Evolutionary conservation across 768 basidiomycete species (phyloP).

Genomic region (Lactarius sp.): DNA sequence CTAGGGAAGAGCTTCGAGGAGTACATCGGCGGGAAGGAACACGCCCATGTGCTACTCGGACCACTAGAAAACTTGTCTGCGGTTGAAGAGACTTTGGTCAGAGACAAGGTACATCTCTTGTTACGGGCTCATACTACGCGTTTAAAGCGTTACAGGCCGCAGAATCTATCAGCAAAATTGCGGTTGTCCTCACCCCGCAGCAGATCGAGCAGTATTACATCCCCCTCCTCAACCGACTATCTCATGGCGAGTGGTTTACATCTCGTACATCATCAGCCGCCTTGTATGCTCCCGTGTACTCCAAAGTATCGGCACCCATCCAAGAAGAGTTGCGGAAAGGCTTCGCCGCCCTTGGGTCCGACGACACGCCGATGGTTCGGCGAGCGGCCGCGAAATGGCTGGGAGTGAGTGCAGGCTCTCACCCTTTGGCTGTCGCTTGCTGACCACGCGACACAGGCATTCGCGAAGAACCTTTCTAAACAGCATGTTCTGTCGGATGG

Average conservation of each 20-base stretch:
- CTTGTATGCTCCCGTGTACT: slow-evolving; percentile 86
- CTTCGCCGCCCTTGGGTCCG: slow-evolving; percentile 75
- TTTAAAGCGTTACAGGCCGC: slow-evolving; percentile 59
- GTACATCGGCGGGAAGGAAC: slow-evolving; percentile 85
- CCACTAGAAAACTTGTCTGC: slow-evolving; percentile 94
- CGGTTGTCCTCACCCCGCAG: slow-evolving; percentile 63
- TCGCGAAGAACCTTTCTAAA: slow-evolving; percentile 74
- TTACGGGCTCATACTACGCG: slow-evolving; percentile 13
- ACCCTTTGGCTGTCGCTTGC: not conserved
- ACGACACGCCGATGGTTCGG: slow-evolving; percentile 99
- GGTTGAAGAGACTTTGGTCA: slow-evolving; percentile 95
- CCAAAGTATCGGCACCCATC: slow-evolving; percentile 61
- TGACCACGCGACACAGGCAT: slow-evolving; percentile 45
- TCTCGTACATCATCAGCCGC: slow-evolving; percentile 94
- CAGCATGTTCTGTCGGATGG: slow-evolving; percentile 81
- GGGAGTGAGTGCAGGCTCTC: slow-evolving; percentile 56
- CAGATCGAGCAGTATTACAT: slow-evolving; percentile 90
- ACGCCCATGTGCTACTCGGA: slow-evolving; percentile 83
- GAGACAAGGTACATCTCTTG: slow-evolving; percentile 77
- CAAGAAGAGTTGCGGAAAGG: slow-evolving; percentile 88
- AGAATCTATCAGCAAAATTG: slow-evolving; percentile 91
- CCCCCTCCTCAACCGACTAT: slow-evolving; percentile 83
- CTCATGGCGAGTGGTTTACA: slow-evolving; percentile 97
- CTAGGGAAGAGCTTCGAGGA: slow-evolving; percentile 89
- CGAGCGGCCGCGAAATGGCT: slow-evolving; percentile 95